phyloP scores from a whole-genome alignment of 2,329 filamentous ascomycete species.

The Stagonosporopsis rhizophila region DNA sequence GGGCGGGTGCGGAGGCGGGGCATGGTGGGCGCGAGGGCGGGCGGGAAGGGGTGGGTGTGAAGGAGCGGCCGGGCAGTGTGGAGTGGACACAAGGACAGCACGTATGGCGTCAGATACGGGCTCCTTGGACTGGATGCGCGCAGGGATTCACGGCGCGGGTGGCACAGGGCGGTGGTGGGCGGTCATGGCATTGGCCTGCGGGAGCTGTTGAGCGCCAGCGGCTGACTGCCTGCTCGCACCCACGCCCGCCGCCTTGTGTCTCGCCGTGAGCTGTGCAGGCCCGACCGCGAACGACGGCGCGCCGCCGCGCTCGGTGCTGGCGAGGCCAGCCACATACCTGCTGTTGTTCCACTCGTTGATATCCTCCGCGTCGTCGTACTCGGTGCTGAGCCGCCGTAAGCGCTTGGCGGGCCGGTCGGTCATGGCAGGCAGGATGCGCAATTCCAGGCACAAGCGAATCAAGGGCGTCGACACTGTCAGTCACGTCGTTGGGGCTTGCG shows the following conservation, averaged over 20 bases:
- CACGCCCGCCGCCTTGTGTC: conserved; percentile 23
- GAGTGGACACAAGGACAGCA: conserved; percentile 7
- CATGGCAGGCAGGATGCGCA: conserved; percentile 25
- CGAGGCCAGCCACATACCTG: conserved; percentile 42
- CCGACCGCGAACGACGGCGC: conserved; percentile 30
- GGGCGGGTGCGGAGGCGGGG: conserved; percentile 49
- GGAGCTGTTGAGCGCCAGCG: conserved; percentile 7
- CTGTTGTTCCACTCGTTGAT: conserved; percentile 32
- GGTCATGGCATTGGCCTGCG: conserved; percentile 22
- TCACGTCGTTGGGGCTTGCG: conserved; percentile 5
- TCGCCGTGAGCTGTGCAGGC: conserved; percentile 12
- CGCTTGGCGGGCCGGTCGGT: conserved; percentile 48
- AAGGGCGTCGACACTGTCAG: not conserved
- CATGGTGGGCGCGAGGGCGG: conserved; percentile 41
- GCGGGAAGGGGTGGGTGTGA: conserved; percentile 37
- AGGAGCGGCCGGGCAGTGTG: not conserved
- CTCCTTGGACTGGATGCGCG: conserved; percentile 12
- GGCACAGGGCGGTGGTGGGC: conserved; percentile 31
- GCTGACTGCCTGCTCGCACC: conserved; percentile 17
- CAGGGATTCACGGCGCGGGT: conserved; percentile 30
- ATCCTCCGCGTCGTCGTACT: conserved; percentile 46
- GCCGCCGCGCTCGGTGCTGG: conserved; percentile 23
- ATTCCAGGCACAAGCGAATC: not conserved
- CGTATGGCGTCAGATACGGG: conserved; percentile 28
- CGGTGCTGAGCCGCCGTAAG: conserved; percentile 50